phyloP scores from a whole-genome alignment of 176 grass and related monocot genomes.

The Carex parvula region DNA sequence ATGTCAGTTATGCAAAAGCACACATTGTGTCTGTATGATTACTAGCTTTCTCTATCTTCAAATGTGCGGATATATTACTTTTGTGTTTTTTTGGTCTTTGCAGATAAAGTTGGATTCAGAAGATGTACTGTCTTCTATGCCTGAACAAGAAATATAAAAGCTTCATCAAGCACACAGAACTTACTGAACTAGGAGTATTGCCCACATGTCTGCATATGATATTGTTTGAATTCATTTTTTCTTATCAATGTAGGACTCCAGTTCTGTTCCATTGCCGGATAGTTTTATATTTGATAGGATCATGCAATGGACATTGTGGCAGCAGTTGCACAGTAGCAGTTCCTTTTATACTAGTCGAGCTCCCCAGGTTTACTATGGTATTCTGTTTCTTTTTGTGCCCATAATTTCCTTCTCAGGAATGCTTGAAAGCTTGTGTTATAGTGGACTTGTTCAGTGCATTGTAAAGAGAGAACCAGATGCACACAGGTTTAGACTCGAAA shows the following conservation, averaged over 20 bases:
- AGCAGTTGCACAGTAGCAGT: background rate
- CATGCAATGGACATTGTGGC: background rate
- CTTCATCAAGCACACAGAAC: background rate
- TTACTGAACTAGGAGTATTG: background rate
- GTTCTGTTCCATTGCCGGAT: background rate
- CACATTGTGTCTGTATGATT: background rate
- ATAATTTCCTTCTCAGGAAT: background rate
- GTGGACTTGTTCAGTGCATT: background rate
- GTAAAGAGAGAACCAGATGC: background rate
- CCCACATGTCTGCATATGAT: background rate
- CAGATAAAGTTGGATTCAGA: constrained; percentile 68
- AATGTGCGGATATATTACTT: background rate
- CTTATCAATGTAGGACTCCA: background rate
- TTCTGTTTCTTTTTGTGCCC: background rate
- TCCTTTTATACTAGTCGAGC: background rate
- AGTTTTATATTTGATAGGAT: background rate
- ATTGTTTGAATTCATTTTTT: background rate
- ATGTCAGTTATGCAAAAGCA: background rate
- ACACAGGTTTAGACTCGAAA: background rate
- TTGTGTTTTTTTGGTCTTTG: background rate
- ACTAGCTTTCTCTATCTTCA: background rate
- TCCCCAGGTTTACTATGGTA: background rate
- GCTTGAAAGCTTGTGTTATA: background rate
- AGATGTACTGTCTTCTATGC: constrained; percentile 54
- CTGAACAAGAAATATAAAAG: constrained; percentile 29